Percentiles rank a stretch among this genome's conserved stretches.
These are phyloP conservation scores for Hyphopichia fennica DNA, from an alignment of 1,139 yeast species.

Conservation along the genomic window DNA sequence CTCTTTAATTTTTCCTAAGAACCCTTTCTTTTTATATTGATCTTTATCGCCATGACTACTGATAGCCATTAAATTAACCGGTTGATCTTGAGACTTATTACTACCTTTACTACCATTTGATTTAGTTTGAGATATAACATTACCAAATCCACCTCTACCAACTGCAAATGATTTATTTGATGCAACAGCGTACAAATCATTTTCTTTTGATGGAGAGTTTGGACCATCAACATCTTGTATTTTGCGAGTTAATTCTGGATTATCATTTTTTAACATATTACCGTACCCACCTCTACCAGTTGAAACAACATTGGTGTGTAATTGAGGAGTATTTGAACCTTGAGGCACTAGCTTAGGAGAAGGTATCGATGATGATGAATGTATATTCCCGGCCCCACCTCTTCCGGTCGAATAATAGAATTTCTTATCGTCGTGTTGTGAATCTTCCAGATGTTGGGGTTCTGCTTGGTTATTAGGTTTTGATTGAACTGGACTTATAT, in stretches of 20 bases:
- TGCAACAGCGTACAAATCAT: slow-evolving; percentile 37
- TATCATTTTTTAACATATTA: slow-evolving; percentile 67
- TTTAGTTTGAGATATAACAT: slow-evolving; percentile 27
- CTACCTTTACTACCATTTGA: slow-evolving; percentile 11
- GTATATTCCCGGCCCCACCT: slow-evolving; percentile 80
- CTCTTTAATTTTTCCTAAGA: slow-evolving; percentile 32
- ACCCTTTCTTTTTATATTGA: slow-evolving; percentile 22
- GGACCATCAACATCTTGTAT: slow-evolving; percentile 66
- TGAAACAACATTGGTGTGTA: slow-evolving; percentile 57
- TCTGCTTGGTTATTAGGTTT: slow-evolving; percentile 3
- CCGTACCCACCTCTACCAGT: slow-evolving; percentile 87
- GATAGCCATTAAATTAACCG: slow-evolving; percentile 23
- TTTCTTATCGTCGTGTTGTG: slow-evolving; percentile 23
- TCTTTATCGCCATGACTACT: slow-evolving; percentile 23
- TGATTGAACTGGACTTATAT: slow-evolving; percentile 3
- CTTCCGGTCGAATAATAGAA: slow-evolving; percentile 66
- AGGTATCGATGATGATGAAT: slow-evolving; percentile 42
- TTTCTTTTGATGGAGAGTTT: slow-evolving; percentile 14
- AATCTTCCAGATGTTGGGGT: slow-evolving; percentile 3
- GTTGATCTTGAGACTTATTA: slow-evolving; percentile 7
- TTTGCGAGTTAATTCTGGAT: slow-evolving; percentile 60
- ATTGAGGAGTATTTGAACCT: slow-evolving; percentile 65
- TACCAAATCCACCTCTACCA: slow-evolving; percentile 54
- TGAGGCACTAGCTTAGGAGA: slow-evolving; percentile 58
- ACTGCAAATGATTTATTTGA: slow-evolving; percentile 41